These are phyloP conservation scores for Ustilago curta DNA, from an alignment of 1,284 basidiomycete genomes.

Conservation along the genomic window DNA sequence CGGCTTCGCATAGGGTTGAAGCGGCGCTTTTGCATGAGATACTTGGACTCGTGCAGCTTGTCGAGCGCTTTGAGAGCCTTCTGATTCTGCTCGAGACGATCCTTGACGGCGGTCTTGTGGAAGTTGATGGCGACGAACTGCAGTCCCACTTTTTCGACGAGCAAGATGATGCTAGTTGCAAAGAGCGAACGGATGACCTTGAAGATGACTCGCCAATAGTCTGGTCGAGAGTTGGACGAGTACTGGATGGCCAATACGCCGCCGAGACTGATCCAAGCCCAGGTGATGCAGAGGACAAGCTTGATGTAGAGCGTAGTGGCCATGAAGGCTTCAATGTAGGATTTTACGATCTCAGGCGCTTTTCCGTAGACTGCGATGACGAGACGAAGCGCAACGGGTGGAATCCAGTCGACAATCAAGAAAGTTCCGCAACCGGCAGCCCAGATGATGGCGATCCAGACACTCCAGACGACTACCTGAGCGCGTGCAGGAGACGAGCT, in stretches of 20 bases:
- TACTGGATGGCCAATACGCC: constrained; percentile 57
- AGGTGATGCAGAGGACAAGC: constrained; percentile 63
- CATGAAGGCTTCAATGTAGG: constrained; percentile 60
- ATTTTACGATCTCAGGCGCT: constrained; percentile 60
- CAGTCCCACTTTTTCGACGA: constrained; percentile 60
- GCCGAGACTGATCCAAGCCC: constrained; percentile 67
- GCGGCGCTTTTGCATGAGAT: constrained; percentile 50
- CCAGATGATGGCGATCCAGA: constrained; percentile 67
- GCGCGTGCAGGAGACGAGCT: constrained; percentile 34
- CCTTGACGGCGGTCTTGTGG: constrained; percentile 65
- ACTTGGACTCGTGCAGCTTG: constrained; percentile 64
- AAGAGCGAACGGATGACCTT: constrained; percentile 57
- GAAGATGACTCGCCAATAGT: constrained; percentile 58
- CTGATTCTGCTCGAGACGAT: constrained; percentile 62
- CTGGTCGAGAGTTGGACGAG: constrained; percentile 30
- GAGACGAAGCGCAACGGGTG: constrained; percentile 49
- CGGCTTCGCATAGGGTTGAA: constrained; percentile 52
- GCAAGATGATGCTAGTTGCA: constrained; percentile 58
- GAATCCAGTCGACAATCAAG: constrained; percentile 60
- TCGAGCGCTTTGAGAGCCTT: constrained; percentile 61
- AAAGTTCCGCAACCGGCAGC: constrained; percentile 63
- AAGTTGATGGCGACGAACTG: constrained; percentile 65
- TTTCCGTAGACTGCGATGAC: constrained; percentile 62
- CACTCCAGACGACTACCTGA: constrained; percentile 61
- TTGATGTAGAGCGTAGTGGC: constrained; percentile 60